A percentile compares a stretch with the other conserved stretches of the same genome.
Evolutionary conservation across 331 rosid species (phyloP).

Genomic region (Quercus lobata): DNA sequence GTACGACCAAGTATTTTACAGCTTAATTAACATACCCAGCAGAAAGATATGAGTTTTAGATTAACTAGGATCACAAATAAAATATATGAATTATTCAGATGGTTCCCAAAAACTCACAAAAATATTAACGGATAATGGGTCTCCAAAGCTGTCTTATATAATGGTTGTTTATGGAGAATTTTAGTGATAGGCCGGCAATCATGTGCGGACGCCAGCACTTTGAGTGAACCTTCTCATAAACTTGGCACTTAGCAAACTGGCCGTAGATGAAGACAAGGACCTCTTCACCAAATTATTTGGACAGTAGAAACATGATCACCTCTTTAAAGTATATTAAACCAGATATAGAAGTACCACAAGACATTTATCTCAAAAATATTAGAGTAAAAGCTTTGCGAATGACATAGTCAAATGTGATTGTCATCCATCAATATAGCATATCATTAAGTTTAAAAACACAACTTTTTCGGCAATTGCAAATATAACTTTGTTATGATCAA

Average conservation of each 20-base stretch:
- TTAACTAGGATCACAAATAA: not conserved
- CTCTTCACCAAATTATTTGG: not conserved
- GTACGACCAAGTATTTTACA: not conserved
- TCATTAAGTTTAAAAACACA: too few species aligned
- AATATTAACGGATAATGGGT: not conserved
- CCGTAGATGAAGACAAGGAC: not conserved
- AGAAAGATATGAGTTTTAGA: not conserved
- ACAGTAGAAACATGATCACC: too few species aligned
- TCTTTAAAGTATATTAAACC: too few species aligned
- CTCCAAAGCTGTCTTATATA: not conserved
- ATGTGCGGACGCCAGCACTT: not conserved
- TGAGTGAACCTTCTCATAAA: not conserved
- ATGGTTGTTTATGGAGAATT: not conserved
- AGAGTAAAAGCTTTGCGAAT: too few species aligned
- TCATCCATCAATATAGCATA: too few species aligned
- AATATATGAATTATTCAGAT: not conserved
- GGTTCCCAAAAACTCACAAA: not conserved
- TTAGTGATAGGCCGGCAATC: not conserved
- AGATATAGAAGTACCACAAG: too few species aligned
- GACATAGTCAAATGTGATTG: too few species aligned
- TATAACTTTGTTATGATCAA: too few species aligned
- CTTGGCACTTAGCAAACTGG: not conserved
- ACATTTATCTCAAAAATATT: too few species aligned
- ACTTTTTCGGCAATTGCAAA: too few species aligned
- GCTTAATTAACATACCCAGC: not conserved